Evolutionary conservation across 2,329 filamentous ascomycete genomes (phyloP).

Genomic region (Colletotrichum costaricense): DNA sequence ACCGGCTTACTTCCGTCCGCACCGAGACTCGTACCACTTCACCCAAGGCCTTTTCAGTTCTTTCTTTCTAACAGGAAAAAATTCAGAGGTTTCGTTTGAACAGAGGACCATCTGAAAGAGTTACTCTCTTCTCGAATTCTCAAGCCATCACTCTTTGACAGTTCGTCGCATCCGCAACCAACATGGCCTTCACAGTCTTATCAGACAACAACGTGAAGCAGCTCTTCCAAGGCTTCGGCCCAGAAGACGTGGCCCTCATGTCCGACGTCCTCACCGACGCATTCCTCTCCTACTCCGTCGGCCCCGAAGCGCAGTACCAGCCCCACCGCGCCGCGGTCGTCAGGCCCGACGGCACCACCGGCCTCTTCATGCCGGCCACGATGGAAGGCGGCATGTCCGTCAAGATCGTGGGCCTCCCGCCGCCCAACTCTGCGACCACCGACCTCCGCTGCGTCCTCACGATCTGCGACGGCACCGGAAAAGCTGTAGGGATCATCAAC

Average conservation of each 20-base stretch:
- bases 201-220: slow-evolving; percentile 66
- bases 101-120: neutral
- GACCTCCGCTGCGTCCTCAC: slow-evolving; percentile 57
- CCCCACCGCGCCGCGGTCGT: slow-evolving; percentile 70
- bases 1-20: slow-evolving; percentile 10
- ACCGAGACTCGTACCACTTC: neutral
- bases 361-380: slow-evolving; percentile 75
- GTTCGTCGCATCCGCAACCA: slow-evolving; percentile 26
- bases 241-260: slow-evolving; percentile 65
- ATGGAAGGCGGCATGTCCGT: slow-evolving; percentile 70
- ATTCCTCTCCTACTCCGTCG: slow-evolving; percentile 73
- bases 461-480: slow-evolving; percentile 37
- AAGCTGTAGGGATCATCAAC: slow-evolving; percentile 72
- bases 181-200: slow-evolving; percentile 70
- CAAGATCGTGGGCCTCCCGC: slow-evolving; percentile 65
- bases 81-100: neutral
- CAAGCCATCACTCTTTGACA: neutral
- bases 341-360: slow-evolving; percentile 70
- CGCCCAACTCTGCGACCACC: slow-evolving; percentile 32
- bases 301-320: slow-evolving; percentile 70
- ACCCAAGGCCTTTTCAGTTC: too few species aligned
- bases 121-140: neutral
- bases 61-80: neutral
- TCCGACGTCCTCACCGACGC: slow-evolving; percentile 69
- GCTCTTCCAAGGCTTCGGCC: slow-evolving; percentile 64